Evolutionary conservation across 1,284 basidiomycete genomes (phyloP).

Genomic region (Mycena citricolor): DNA sequence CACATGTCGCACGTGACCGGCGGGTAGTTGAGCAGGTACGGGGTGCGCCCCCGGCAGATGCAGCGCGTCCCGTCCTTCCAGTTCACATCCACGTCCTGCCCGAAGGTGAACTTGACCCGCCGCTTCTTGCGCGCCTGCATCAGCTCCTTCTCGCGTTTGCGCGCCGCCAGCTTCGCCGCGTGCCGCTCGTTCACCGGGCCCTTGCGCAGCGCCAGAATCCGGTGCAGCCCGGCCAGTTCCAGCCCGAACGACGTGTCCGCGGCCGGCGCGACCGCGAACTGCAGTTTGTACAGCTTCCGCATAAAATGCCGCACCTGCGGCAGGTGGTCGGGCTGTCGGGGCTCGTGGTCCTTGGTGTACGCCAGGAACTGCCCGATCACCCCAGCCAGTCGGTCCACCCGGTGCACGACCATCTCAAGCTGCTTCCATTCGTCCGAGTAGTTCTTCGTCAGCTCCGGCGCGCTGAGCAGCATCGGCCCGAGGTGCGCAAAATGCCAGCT

Average conservation of each 20-base stretch:
- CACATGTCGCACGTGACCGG: conserved; percentile 69
- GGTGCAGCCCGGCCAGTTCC: conserved; percentile 75
- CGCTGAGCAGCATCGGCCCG: conserved; percentile 62
- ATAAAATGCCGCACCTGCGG: conserved; percentile 82
- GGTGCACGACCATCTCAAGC: conserved; percentile 72
- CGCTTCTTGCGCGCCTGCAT: conserved; percentile 57
- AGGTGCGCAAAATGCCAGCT: conserved; percentile 80
- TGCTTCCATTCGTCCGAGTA: conserved; percentile 78
- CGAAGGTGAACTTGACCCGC: conserved; percentile 71
- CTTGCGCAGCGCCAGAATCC: conserved; percentile 65
- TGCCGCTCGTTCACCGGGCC: conserved; percentile 34
- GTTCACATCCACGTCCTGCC: conserved; percentile 71
- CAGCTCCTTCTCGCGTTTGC: conserved; percentile 17
- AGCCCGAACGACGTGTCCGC: conserved; percentile 77
- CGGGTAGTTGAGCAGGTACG: conserved; percentile 56
- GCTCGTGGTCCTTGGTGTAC: conserved; percentile 62
- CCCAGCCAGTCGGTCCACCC: conserved; percentile 67
- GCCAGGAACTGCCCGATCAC: conserved; percentile 77
- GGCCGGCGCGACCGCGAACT: conserved; percentile 76
- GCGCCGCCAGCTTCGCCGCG: conserved; percentile 32
- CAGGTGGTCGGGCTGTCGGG: conserved; percentile 71
- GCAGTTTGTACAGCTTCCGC: conserved; percentile 81
- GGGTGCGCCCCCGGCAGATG: conserved; percentile 71
- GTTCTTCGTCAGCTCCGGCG: conserved; percentile 70
- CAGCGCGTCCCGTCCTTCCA: conserved; percentile 76